Percentiles rank a stretch among this genome's conserved stretches.
phyloP scores from a whole-genome alignment of 805 yeast species.

The Lipomyces orientalis region DNA sequence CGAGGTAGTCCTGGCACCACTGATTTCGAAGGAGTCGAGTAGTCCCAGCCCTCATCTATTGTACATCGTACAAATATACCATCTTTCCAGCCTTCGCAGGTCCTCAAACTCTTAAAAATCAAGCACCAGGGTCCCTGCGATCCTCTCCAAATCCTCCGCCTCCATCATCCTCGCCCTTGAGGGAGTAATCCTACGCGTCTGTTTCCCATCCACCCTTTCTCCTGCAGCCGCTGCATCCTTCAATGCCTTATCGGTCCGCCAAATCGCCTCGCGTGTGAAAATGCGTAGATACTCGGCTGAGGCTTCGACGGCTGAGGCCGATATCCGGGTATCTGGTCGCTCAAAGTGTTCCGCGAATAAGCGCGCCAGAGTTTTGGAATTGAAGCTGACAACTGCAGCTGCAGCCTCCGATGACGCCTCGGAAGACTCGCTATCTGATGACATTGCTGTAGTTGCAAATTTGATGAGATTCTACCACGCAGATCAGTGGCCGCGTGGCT shows the following conservation, averaged over 20 bases:
- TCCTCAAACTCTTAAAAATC: conserved; percentile 48
- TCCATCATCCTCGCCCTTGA: conserved; percentile 44
- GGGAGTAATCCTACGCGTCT: not conserved
- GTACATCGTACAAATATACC: no score
- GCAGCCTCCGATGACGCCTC: not conserved
- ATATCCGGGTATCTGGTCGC: conserved; percentile 38
- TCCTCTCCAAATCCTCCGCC: conserved; percentile 51
- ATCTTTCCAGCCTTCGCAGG: not conserved
- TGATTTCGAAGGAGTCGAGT: no score
- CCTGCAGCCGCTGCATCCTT: conserved; percentile 20
- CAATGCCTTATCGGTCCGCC: conserved; percentile 53
- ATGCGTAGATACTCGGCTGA: conserved; percentile 53
- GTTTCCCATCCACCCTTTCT: not conserved
- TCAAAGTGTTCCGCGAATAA: conserved; percentile 38
- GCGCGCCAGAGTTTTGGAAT: conserved; percentile 36
- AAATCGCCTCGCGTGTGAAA: conserved; percentile 57
- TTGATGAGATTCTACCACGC: no score
- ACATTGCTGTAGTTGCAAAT: not conserved
- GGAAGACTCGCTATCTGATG: not conserved
- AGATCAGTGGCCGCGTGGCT: no score
- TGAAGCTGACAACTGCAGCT: conserved; percentile 19
- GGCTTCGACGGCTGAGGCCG: conserved; percentile 39
- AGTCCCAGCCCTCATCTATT: not conserved
- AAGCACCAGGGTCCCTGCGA: conserved; percentile 55
- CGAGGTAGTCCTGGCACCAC: no score